A percentile compares a stretch with the other conserved stretches of the same genome.
Conservation (phyloP, 148 eudicot genomes). For the Silene latifolia region DNA sequence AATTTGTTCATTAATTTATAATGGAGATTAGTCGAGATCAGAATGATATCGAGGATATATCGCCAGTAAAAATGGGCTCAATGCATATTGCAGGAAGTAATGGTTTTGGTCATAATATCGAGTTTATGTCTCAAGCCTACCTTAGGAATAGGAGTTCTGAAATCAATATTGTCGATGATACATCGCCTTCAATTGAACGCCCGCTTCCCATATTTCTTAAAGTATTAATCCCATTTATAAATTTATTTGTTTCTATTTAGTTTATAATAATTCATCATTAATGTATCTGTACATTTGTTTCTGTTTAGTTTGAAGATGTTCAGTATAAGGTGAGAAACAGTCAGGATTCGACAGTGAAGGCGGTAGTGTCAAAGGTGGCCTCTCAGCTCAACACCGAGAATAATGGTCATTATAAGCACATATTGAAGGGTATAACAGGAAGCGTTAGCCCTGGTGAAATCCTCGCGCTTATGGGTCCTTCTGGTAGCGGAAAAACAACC, state of each 20-base stretch:
- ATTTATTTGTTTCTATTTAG: no score
- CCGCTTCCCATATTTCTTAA: constrained; percentile 69
- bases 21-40: constrained; percentile 48
- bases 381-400: constrained; percentile 44
- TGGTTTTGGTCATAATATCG: constrained; percentile 74
- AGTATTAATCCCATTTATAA: constrained; percentile 24
- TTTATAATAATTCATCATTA: not conserved
- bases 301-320: constrained; percentile 81
- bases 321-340: constrained; percentile 56
- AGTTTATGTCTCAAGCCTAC: constrained; percentile 72
- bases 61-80: constrained; percentile 48
- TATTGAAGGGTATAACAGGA: constrained; percentile 87
- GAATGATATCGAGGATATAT: constrained; percentile 57
- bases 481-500: constrained; percentile 98
- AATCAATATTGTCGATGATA: constrained; percentile 50
- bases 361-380: constrained; percentile 60
- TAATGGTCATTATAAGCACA: constrained; percentile 60
- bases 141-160: constrained; percentile 56
- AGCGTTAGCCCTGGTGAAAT: constrained; percentile 87
- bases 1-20: not conserved
- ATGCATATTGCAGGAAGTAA: constrained; percentile 64
- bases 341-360: constrained; percentile 41
- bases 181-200: constrained; percentile 35
- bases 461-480: constrained; percentile 96
- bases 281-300: not conserved